Percentiles rank a stretch among this genome's conserved stretches.
These are phyloP conservation scores for Exophiala calicioides DNA, from an alignment of 2,329 filamentous ascomycete genomes.

Conservation along the genomic window DNA sequence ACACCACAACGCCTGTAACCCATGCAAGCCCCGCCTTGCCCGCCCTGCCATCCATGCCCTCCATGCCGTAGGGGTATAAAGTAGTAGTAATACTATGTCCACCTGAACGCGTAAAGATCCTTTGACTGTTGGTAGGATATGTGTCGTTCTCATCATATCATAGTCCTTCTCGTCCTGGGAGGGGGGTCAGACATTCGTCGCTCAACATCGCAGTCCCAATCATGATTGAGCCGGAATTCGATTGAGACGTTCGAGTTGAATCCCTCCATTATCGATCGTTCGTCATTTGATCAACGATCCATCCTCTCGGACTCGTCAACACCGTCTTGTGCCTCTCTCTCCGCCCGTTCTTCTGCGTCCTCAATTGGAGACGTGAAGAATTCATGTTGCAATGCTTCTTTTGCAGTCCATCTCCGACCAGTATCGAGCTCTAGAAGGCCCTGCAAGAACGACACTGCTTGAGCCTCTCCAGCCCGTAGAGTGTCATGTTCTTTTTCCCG, in stretches of 20 bases:
- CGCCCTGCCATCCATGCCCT: conserved; percentile 11
- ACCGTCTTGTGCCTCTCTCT: conserved; percentile 27
- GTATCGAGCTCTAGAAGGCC: conserved; percentile 49
- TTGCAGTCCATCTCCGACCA: conserved; percentile 44
- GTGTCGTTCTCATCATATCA: too few species aligned
- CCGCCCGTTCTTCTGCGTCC: conserved; percentile 32
- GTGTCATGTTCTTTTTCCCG: conserved; percentile 60
- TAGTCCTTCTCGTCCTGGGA: too few species aligned
- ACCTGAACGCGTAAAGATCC: too few species aligned
- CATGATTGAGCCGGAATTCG: too few species aligned
- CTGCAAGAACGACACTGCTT: conserved; percentile 46
- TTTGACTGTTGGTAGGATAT: too few species aligned
- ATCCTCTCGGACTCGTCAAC: conserved; percentile 15
- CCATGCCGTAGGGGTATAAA: conserved; percentile 22
- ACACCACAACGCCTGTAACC: too few species aligned
- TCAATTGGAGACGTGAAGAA: conserved; percentile 45
- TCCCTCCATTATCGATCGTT: background rate
- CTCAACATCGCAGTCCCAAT: too few species aligned
- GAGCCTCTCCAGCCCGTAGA: conserved; percentile 49
- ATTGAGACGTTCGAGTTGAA: too few species aligned
- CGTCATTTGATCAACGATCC: conserved; percentile 8
- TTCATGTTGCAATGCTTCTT: conserved; percentile 46
- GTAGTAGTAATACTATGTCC: conserved; percentile 23
- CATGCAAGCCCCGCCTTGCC: too few species aligned
- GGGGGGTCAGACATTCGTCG: too few species aligned